A percentile compares a stretch with the other conserved stretches of the same genome.
phyloP scores from a whole-genome alignment of 2,329 filamentous ascomycete species.

The Colletotrichum godetiae region DNA sequence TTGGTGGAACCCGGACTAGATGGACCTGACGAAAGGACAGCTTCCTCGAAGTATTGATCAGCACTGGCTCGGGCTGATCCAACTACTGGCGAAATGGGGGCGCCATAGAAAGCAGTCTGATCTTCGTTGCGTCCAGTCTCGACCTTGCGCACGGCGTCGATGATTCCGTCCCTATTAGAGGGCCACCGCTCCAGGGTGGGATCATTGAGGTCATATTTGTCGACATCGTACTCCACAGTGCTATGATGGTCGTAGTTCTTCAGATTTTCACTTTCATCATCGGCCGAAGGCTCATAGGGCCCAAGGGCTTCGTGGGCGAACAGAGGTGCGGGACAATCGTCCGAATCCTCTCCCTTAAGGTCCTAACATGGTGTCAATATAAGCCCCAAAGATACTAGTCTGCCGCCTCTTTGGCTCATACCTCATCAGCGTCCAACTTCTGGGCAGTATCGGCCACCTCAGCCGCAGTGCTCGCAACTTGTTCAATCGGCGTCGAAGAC shows the following conservation, averaged over 20 bases:
- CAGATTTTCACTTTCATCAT: constrained; percentile 40
- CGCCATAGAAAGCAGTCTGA: constrained; percentile 48
- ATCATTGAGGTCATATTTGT: constrained; percentile 55
- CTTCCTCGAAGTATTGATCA: constrained; percentile 50
- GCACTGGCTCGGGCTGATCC: constrained; percentile 47
- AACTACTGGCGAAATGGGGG: constrained; percentile 49
- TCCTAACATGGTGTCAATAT: constrained; percentile 10
- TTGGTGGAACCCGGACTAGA: constrained; percentile 47
- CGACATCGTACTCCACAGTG: constrained; percentile 38
- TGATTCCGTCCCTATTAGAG: constrained; percentile 55
- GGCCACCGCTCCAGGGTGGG: constrained; percentile 62
- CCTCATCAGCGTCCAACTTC: constrained; percentile 45
- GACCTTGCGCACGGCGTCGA: constrained; percentile 58
- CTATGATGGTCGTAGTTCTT: constrained; percentile 22
- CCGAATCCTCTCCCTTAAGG: constrained; percentile 24
- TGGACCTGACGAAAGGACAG: constrained; percentile 46
- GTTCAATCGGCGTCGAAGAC: constrained; percentile 51
- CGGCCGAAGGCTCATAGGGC: constrained; percentile 50
- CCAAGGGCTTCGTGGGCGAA: constrained; percentile 61
- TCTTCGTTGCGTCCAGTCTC: constrained; percentile 57
- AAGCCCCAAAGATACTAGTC: too few relatives aligned
- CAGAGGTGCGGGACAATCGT: constrained; percentile 49
- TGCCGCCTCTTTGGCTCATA: background rate
- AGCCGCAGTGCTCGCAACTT: constrained; percentile 55
- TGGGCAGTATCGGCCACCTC: constrained; percentile 58